Conservation (phyloP, 2,329 filamentous ascomycete species). For the Stagonosporopsis cucurbitacearum region DNA sequence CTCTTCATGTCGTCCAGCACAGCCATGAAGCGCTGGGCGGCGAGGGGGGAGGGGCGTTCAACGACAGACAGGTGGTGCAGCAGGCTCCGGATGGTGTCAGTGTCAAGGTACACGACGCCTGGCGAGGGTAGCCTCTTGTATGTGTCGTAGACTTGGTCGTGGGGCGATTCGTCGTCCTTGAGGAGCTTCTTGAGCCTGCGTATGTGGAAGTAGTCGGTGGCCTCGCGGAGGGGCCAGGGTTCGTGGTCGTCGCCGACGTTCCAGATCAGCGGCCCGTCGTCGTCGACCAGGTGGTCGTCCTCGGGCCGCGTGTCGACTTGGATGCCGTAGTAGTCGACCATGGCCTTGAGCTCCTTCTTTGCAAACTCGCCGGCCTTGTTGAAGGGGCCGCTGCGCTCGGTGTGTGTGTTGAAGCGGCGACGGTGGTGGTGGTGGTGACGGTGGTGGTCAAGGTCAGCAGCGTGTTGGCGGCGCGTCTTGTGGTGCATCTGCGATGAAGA, state of each 20-base stretch:
- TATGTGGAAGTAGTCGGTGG: slow-evolving; percentile 46
- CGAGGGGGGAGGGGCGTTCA: slow-evolving; percentile 56
- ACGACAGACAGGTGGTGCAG: slow-evolving; percentile 72
- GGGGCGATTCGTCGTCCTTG: slow-evolving; percentile 51
- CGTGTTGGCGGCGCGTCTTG: background rate
- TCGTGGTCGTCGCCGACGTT: slow-evolving; percentile 42
- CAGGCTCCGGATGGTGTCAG: slow-evolving; percentile 65
- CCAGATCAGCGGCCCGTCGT: slow-evolving; percentile 38
- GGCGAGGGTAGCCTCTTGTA: slow-evolving; percentile 62
- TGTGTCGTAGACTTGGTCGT: slow-evolving; percentile 58
- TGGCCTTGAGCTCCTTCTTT: slow-evolving; percentile 53
- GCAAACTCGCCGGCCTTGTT: slow-evolving; percentile 42
- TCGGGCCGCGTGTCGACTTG: slow-evolving; percentile 28
- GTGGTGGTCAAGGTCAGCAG: slow-evolving; percentile 10
- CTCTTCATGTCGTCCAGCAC: slow-evolving; percentile 83
- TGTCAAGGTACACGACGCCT: slow-evolving; percentile 59
- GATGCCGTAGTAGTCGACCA: slow-evolving; percentile 57
- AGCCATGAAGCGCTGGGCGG: slow-evolving; percentile 83
- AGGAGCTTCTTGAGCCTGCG: slow-evolving; percentile 49
- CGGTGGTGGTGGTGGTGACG: slow-evolving; percentile 9
- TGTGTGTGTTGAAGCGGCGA: slow-evolving; percentile 17
- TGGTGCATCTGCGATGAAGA: slow-evolving; percentile 8
- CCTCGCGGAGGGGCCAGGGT: slow-evolving; percentile 43
- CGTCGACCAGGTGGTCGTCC: slow-evolving; percentile 39
- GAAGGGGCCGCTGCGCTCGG: slow-evolving; percentile 26